Evolutionary conservation across 192 early-diverging fungal genomes (phyloP).

Genomic region (Podochytrium sp.): DNA sequence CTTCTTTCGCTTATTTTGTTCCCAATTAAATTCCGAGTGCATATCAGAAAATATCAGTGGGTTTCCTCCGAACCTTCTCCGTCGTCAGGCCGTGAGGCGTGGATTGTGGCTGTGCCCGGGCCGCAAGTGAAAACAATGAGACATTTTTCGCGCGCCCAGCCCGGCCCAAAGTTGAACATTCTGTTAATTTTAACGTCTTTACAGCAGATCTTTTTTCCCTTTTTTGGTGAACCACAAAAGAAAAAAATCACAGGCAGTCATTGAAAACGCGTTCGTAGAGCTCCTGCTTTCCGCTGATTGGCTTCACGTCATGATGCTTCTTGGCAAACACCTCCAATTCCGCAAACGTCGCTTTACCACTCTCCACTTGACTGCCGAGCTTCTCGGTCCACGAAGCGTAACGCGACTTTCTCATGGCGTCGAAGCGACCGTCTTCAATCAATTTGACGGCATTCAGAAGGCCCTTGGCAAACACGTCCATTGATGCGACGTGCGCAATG

Average conservation of each 20-base stretch:
- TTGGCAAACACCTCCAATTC: slow-evolving; percentile 27
- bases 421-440: slow-evolving; percentile 30
- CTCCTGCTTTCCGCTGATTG: slow-evolving; percentile 25
- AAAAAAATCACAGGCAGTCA: slow-evolving; percentile 7
- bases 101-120: no score
- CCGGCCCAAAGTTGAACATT: no score
- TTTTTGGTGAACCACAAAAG: no score
- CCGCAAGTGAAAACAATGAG: no score
- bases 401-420: slow-evolving; percentile 20
- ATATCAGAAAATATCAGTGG: no score
- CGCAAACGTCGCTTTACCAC: slow-evolving; percentile 28
- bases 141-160: no score
- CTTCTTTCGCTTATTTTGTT: no score
- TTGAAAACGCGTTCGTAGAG: slow-evolving; percentile 30
- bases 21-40: no score
- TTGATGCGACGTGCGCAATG: slow-evolving; percentile 41
- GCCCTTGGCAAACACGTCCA: slow-evolving; percentile 38
- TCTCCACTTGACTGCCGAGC: slow-evolving; percentile 11
- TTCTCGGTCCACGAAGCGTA: slow-evolving; percentile 31
- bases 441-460: slow-evolving; percentile 33
- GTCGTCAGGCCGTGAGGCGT: no score
- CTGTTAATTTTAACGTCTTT: no score
- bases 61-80: no score
- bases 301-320: background rate
- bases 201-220: no score